These are phyloP conservation scores for Candida morakotiae DNA, from an alignment of 805 yeast species.

Conservation along the genomic window DNA sequence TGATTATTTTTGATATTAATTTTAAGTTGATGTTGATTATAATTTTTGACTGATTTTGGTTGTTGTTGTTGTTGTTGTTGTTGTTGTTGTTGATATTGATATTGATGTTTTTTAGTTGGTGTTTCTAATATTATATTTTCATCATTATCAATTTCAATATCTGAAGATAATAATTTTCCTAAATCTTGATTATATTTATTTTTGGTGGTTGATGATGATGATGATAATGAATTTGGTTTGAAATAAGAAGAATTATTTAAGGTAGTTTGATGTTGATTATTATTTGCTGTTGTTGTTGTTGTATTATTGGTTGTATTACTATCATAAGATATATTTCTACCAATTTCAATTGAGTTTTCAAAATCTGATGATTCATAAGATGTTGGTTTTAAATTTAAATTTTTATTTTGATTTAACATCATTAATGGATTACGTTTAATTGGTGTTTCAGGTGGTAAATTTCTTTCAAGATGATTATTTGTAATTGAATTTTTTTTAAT, in stretches of 20 bases:
- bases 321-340: constrained; percentile 13
- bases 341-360: constrained; percentile 38
- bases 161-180: constrained; percentile 9
- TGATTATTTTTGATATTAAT: no score
- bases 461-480: constrained; percentile 13
- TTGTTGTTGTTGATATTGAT: not conserved
- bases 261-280: not conserved
- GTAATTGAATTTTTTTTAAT: constrained; percentile 43
- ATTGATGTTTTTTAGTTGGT: constrained; percentile 6
- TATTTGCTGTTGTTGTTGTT: no score
- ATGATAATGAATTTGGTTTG: not conserved
- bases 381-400: not conserved
- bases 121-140: constrained; percentile 9
- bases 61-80: not conserved
- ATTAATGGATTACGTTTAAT: constrained; percentile 39
- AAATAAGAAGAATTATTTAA: constrained; percentile 4
- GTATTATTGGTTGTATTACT: not conserved
- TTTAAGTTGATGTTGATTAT: not conserved
- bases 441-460: constrained; percentile 43
- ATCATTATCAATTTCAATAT: constrained; percentile 5
- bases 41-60: not conserved
- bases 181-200: constrained; percentile 7
- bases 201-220: not conserved
- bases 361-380: constrained; percentile 9
- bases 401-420: constrained; percentile 21